Evolutionary conservation across 2,329 filamentous ascomycete genomes (phyloP), one percentile per base, ranked within the genome.

Genomic region (Aureobasidium sp.): DNA sequence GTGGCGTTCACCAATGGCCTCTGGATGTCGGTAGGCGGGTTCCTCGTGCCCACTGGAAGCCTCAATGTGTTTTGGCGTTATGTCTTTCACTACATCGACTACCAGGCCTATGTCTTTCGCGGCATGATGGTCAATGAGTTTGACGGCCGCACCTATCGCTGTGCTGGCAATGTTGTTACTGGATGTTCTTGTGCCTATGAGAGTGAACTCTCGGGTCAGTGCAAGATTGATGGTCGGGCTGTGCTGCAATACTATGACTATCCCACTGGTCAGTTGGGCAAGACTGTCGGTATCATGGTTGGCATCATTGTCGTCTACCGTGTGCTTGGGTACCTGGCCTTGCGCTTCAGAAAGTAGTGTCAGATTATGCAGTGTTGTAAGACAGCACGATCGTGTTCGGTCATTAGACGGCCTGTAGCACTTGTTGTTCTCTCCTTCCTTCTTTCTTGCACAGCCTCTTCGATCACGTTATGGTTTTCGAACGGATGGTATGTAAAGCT

Each of bases 41-140:
- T 95, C 75, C 81, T 94, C 72, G 89, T 94, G 1, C 81, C 84
- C 2, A 84, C 85, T 3, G 82, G 77, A 1, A 82, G 86, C 1
- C 79, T 94, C 36, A 95, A 95, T 71, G 83, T 82, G 1, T 95
- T 95, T 67, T 95, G 88, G 85, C 84, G 85, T 72, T 93, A 94
- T 67, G 88, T 88, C 2, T 93, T 93, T 67, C 87, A 91, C 70
- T 94, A 91, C 72, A 91, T 91, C 69, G 88, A 94, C 71, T 94
- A 94, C 68, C 88, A 91, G 75, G 77, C 80, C 41, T 94, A 91
- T 67, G 90, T 94, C 2, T 95, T 94, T 71, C 84, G 92, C 70
- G 90, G 89, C 9, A 93, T 95, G 89, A 92, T 94, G 89, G 85
- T 92, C 58, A 94, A 93, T 69, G 89, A 95, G 74, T 93, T 95